These are phyloP conservation scores for Aotearoamyces nothofagi DNA, from an alignment of 2,329 filamentous ascomycete genomes.

Conservation along the genomic window DNA sequence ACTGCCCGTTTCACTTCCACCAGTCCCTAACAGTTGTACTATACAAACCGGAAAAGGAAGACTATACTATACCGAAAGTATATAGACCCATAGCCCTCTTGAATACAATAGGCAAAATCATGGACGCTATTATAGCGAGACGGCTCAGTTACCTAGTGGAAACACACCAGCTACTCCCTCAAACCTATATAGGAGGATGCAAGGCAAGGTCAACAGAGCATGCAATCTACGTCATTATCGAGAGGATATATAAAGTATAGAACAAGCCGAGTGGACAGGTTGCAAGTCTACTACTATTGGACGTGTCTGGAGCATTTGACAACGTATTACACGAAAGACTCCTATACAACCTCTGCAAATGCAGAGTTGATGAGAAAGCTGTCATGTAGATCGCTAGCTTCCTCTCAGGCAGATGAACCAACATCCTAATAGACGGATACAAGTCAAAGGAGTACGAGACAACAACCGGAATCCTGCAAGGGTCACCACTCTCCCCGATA, in stretches of 20 bases:
- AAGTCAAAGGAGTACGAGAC: slow-evolving; percentile 8
- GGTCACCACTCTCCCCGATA: slow-evolving; percentile 13
- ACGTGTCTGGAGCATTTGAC: slow-evolving; percentile 9
- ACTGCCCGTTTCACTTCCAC: slow-evolving; percentile 9
- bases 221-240: slow-evolving; percentile 9
- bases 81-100: slow-evolving; percentile 1
- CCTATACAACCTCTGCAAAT: slow-evolving; percentile 7
- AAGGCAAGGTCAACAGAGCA: background rate
- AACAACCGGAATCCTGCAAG: slow-evolving; percentile 7
- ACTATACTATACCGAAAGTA: slow-evolving; percentile 3
- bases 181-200: background rate
- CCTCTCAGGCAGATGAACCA: slow-evolving; percentile 7
- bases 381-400: slow-evolving; percentile 5
- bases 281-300: slow-evolving; percentile 7
- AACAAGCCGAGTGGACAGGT: slow-evolving; percentile 2
- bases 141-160: background rate
- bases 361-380: slow-evolving; percentile 3
- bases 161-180: background rate
- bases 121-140: background rate
- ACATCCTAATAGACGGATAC: too few relatives aligned
- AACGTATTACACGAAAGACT: slow-evolving; percentile 6
- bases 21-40: slow-evolving; percentile 6
- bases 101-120: background rate
- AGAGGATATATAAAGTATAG: slow-evolving; percentile 14
- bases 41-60: slow-evolving; percentile 6